These are phyloP conservation scores for Raddia guianensis DNA, from an alignment of 176 grass and related monocot genomes.

Conservation along the genomic window DNA sequence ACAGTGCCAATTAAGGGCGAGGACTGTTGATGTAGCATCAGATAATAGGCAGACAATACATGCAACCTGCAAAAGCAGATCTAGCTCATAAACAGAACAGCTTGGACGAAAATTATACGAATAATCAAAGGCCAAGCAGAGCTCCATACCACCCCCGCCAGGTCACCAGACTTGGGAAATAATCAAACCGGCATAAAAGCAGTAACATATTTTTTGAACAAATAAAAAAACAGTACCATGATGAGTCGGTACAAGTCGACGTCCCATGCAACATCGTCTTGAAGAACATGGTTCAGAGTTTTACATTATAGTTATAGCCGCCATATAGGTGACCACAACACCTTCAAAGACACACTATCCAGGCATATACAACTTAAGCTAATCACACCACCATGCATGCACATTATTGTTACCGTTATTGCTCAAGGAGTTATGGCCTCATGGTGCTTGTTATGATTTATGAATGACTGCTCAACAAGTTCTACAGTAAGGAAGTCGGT, in stretches of 20 bases:
- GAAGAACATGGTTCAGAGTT: conserved; percentile 23
- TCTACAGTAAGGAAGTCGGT: conserved; percentile 34
- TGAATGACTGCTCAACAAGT: conserved; percentile 31
- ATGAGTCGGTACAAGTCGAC: neutral
- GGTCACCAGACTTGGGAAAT: neutral
- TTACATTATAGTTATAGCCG: neutral
- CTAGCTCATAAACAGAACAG: conserved; percentile 4
- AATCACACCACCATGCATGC: conserved; percentile 36
- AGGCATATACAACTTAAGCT: conserved; percentile 49
- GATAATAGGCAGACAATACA: neutral
- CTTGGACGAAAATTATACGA: neutral
- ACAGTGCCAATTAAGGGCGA: neutral
- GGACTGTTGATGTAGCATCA: neutral
- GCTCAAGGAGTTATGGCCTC: conserved; percentile 38
- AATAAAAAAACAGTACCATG: too few species aligned
- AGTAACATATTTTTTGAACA: neutral
- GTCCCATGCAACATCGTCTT: conserved; percentile 19
- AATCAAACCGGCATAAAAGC: neutral
- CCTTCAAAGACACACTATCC: conserved; percentile 37
- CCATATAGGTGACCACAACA: conserved; percentile 19
- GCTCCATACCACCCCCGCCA: neutral
- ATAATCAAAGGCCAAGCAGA: neutral
- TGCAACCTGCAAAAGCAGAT: conserved; percentile 1
- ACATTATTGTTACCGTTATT: conserved; percentile 36
- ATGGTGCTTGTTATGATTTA: conserved; percentile 35